A percentile compares a stretch with the other conserved stretches of the same genome.
Conservation (phyloP, 495 filamentous ascomycete species). For the Hypomontagnella monticulosa region DNA sequence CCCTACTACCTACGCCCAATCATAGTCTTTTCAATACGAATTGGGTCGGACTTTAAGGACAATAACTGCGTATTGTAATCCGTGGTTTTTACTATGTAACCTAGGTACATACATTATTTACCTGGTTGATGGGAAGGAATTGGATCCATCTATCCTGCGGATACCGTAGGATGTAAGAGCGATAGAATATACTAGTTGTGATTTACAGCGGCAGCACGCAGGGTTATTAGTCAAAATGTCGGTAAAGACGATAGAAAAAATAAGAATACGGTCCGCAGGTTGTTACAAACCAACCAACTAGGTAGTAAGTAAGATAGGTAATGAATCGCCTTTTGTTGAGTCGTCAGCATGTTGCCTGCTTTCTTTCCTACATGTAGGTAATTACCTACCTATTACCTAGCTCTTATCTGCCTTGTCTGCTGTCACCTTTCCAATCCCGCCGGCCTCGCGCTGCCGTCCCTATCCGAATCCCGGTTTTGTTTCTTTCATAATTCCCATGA, state of each 20-base stretch:
- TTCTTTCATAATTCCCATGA: no score
- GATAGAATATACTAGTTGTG: no score
- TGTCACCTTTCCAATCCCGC: slow-evolving; percentile 1
- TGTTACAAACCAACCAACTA: no score
- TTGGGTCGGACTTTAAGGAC: not conserved
- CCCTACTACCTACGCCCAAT: slow-evolving; percentile 18
- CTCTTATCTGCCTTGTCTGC: not conserved
- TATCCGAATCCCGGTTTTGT: slow-evolving; percentile 14
- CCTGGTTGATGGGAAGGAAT: not conserved
- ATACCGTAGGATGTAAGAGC: not conserved
- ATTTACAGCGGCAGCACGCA: no score
- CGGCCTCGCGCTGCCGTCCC: not conserved
- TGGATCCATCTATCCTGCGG: no score
- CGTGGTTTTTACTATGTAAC: not conserved
- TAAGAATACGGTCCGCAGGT: not conserved
- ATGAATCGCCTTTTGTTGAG: not conserved
- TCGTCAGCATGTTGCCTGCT: not conserved
- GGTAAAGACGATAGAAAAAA: slow-evolving; percentile 30
- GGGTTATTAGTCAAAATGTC: slow-evolving; percentile 28
- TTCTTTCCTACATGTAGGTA: no score
- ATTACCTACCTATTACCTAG: slow-evolving; percentile 8
- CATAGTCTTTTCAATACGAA: slow-evolving; percentile 13
- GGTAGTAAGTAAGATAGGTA: no score
- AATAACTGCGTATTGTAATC: no score
- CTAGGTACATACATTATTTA: not conserved